Conservation (phyloP, 1,139 yeast species). For the Pichia sp. region DNA sequence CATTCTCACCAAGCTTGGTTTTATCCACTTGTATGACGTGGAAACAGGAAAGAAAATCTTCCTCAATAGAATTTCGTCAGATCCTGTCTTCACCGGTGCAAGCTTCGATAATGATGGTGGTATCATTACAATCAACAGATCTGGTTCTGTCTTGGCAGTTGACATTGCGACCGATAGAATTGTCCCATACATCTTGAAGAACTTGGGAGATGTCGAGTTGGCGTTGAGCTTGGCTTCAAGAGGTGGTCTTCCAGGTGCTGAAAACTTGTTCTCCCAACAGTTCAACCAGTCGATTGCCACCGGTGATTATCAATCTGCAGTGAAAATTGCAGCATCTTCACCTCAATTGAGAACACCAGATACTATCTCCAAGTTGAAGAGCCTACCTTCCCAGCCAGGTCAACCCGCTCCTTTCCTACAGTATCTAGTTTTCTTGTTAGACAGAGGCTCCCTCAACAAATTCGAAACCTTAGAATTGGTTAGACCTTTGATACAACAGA, state of each 20-base stretch:
- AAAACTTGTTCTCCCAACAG: slow-evolving; percentile 83
- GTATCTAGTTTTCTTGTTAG: slow-evolving; percentile 87
- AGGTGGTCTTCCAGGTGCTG: slow-evolving; percentile 98
- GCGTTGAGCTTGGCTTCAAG: slow-evolving; percentile 89
- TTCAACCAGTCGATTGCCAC: slow-evolving; percentile 78
- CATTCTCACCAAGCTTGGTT: slow-evolving; percentile 90
- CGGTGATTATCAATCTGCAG: slow-evolving; percentile 90
- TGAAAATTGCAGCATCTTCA: slow-evolving; percentile 94
- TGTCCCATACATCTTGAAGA: slow-evolving; percentile 84
- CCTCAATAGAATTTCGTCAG: slow-evolving; percentile 96
- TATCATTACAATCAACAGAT: slow-evolving; percentile 86
- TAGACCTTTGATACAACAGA: slow-evolving; percentile 92
- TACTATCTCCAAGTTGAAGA: slow-evolving; percentile 88
- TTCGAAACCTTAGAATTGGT: slow-evolving; percentile 94
- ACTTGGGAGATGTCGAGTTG: slow-evolving; percentile 78
- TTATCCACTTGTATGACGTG: slow-evolving; percentile 90
- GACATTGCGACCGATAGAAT: slow-evolving; percentile 82
- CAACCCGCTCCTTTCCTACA: slow-evolving; percentile 91
- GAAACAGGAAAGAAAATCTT: slow-evolving; percentile 91
- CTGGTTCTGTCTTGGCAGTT: slow-evolving; percentile 93
- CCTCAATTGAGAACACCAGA: slow-evolving; percentile 92
- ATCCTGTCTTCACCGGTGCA: slow-evolving; percentile 90
- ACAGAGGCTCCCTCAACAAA: slow-evolving; percentile 88
- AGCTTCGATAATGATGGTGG: slow-evolving; percentile 72
- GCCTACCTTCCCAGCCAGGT: slow-evolving; percentile 92